phyloP scores from a whole-genome alignment of 495 filamentous ascomycete genomes.

The Penicillium goetzii region DNA sequence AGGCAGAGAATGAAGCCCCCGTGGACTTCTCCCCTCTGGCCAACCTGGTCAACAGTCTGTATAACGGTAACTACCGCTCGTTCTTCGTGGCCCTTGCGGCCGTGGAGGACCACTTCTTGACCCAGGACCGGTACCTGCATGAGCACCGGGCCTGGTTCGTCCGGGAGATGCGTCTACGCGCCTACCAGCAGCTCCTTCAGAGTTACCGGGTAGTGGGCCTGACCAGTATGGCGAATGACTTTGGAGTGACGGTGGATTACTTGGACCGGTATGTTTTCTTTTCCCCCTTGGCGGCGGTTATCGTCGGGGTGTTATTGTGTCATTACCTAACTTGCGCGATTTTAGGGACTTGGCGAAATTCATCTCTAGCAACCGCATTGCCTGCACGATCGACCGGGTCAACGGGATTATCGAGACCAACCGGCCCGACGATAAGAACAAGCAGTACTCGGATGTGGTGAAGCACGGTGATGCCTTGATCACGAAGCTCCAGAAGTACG shows the following conservation, averaged over 20 bases:
- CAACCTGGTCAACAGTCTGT: conserved; percentile 84
- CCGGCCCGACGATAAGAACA: conserved; percentile 97
- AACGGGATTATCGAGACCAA: conserved; percentile 98
- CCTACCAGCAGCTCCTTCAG: conserved; percentile 95
- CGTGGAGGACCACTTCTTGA: conserved; percentile 92
- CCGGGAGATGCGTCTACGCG: conserved; percentile 93
- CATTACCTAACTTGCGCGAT: conserved; percentile 13
- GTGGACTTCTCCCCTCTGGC: conserved; percentile 84
- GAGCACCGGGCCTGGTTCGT: conserved; percentile 97
- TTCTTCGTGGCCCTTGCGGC: conserved; percentile 91
- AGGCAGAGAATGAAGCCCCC: conserved; percentile 72
- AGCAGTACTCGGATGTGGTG: conserved; percentile 96
- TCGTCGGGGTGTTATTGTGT: neutral
- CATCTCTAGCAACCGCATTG: conserved; percentile 90
- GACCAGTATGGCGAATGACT: conserved; percentile 92
- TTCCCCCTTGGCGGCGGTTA: neutral
- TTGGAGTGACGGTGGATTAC: conserved; percentile 94
- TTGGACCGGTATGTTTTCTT: conserved; percentile 72
- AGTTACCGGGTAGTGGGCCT: conserved; percentile 96
- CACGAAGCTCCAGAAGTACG: conserved; percentile 98
- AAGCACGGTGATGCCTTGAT: conserved; percentile 96
- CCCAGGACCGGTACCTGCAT: conserved; percentile 87
- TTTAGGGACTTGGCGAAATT: conserved; percentile 90
- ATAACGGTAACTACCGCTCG: conserved; percentile 87
- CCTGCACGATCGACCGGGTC: conserved; percentile 96